Conservation (phyloP, 345 rosid species). For the Clausena lansium region DNA sequence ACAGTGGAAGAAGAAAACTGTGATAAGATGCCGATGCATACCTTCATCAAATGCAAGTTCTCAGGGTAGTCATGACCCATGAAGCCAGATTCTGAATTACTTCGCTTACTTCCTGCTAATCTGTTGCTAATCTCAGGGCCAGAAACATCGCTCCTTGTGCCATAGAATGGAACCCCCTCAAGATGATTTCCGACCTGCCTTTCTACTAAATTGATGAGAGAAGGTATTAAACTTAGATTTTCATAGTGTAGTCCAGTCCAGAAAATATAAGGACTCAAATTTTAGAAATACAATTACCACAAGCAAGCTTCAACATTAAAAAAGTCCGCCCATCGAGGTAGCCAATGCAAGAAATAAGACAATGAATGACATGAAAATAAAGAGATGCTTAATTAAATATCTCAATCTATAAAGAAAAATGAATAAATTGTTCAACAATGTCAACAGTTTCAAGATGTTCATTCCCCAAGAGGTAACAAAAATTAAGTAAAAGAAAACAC, state of each 20-base stretch:
- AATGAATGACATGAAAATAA: neutral
- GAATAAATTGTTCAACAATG: neutral
- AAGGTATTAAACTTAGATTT: conserved; percentile 24
- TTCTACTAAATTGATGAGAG: conserved; percentile 44
- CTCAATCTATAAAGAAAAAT: neutral
- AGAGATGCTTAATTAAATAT: conserved; percentile 2
- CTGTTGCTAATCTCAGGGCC: conserved; percentile 64
- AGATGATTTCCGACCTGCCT: conserved; percentile 66
- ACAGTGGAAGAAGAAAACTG: neutral
- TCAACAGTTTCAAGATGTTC: neutral
- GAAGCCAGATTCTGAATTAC: conserved; percentile 69
- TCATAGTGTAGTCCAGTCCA: conserved; percentile 12
- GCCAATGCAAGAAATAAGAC: neutral
- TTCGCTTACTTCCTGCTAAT: conserved; percentile 67
- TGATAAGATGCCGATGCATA: conserved; percentile 18
- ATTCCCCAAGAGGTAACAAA: conserved; percentile 2
- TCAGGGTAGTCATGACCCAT: conserved; percentile 67
- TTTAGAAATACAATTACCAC: neutral
- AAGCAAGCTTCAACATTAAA: conserved; percentile 12
- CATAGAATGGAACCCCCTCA: conserved; percentile 81
- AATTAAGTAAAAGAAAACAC: neutral
- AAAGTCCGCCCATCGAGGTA: neutral
- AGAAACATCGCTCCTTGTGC: conserved; percentile 67
- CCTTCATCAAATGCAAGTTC: conserved; percentile 79
- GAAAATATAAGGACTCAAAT: conserved; percentile 8